Base-by-base conservation (phyloP, 768 basidiomycete species). In the Pholiota conissans region DNA sequence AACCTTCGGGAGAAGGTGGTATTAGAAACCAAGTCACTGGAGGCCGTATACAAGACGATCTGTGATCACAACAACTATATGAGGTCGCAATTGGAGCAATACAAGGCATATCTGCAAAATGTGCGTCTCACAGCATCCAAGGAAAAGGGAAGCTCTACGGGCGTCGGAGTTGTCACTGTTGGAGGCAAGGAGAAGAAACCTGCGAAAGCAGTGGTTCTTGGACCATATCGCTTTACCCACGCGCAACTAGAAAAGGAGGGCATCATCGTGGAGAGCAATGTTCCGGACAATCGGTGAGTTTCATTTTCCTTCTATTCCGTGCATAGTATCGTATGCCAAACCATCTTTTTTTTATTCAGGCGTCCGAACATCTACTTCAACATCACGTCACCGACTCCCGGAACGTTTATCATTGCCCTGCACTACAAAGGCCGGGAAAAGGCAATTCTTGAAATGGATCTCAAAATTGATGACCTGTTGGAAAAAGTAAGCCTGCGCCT, bases 341-440 rank as follows among this genome's bases (percentile, higher is more conserved):
- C 47, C 8, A 9, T 46, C 46, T 28, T 65, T 18, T 22, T 20
- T 30, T 51, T 49, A 58, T 49, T 52, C 64, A 97, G 95, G 56
- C 94, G 96, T 52, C 91, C 95, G 34, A 96, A 97, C 72, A 98
- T 98, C 64, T 98, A 95, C 78, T 98, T 98, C 84, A 98, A 95
- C 68, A 95, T 99, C 71, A 95, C 92, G 26, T 98, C 95, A 30
- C 97, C 97, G 1, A 92, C 93, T 7, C 96, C 97, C 0, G 97
- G 97, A 47, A 97, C 97, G 8, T 99, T 98, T 74, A 95, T 99
- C 71, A 99, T 99, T 62, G 97, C 96, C 3, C 79, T 99, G 52
- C 96, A 98, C 73, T 99, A 98, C 78, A 98, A 97, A 74, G 97
- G 97, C 39, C 85, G 97, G 18, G 97, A 99, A 69, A 98, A 98